These are phyloP conservation scores for Aristolochia contorta DNA, from an alignment of 164 flowering plant species.

Conservation along the genomic window DNA sequence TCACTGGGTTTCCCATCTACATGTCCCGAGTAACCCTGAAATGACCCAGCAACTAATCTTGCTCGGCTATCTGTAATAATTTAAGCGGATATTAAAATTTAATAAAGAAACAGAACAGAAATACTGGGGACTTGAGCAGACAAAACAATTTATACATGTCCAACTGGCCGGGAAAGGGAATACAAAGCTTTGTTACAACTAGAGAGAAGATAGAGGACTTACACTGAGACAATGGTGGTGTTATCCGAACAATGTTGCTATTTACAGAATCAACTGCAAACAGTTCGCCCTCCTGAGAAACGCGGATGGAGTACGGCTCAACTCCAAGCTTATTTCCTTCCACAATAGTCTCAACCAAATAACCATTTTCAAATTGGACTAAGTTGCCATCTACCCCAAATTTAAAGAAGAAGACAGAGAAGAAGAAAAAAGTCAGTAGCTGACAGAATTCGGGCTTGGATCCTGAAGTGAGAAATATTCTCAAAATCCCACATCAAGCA, in stretches of 20 bases:
- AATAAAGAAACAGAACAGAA: no score
- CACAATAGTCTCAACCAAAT: conserved; percentile 85
- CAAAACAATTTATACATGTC: no score
- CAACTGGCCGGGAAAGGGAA: no score
- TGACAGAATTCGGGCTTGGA: no score
- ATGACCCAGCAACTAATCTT: conserved; percentile 95
- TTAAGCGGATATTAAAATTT: no score
- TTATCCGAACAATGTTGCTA: conserved; percentile 79
- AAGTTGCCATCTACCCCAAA: conserved; percentile 53
- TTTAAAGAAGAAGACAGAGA: conserved; percentile 2
- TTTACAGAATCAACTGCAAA: conserved; percentile 78
- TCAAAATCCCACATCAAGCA: conserved; percentile 10
- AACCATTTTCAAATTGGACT: conserved; percentile 87
- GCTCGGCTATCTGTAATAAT: conserved; percentile 81
- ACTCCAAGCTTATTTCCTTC: conserved; percentile 86
- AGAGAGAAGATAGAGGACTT: conserved; percentile 11
- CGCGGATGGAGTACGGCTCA: conserved; percentile 65
- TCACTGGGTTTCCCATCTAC: conserved; percentile 95
- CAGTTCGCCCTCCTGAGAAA: conserved; percentile 85
- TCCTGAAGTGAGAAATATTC: conserved; percentile 1
- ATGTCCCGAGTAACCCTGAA: conserved; percentile 86
- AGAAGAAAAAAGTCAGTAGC: no score
- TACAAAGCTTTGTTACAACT: background rate
- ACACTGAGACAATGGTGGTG: conserved; percentile 96
- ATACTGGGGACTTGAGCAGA: no score